These are phyloP conservation scores for Desmodesmus armatus DNA, from an alignment of 139 green algal genomes.

Conservation along the genomic window DNA sequence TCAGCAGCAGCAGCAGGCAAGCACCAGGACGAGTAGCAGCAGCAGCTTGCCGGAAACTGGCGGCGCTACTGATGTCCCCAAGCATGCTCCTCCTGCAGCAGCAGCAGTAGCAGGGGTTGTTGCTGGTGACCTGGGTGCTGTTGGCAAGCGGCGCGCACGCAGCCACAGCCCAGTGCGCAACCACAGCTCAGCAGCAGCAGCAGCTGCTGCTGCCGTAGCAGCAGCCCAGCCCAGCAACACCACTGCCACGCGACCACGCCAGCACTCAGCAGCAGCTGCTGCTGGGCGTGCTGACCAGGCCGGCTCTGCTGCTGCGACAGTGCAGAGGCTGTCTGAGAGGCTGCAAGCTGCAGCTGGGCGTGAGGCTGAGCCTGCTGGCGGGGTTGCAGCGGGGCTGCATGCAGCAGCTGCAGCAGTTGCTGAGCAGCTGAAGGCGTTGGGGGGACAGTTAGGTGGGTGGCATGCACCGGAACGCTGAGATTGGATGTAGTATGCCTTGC, in stretches of 20 bases:
- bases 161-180: slow-evolving; percentile 15
- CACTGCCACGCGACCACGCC: too few relatives aligned
- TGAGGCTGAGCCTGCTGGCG: neutral
- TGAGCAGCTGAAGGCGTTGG: too few relatives aligned
- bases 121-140: too few relatives aligned
- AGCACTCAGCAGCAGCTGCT: neutral
- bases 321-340: slow-evolving; percentile 1
- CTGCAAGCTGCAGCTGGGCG: neutral
- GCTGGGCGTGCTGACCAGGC: neutral
- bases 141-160: neutral
- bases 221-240: too few relatives aligned
- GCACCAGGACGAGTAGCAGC: neutral
- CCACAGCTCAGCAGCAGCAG: neutral
- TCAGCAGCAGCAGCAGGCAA: slow-evolving; percentile 9
- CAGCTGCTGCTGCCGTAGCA: slow-evolving; percentile 15
- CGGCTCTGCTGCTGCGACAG: neutral
- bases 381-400: neutral
- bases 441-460: too few relatives aligned
- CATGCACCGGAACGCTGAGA: too few relatives aligned
- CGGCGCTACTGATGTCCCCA: neutral
- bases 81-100: slow-evolving; percentile 10
- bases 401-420: neutral
- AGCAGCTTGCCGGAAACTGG: slow-evolving; percentile 1
- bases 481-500: too few relatives aligned
- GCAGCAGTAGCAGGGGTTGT: too few relatives aligned